Evolutionary conservation across 2,329 filamentous ascomycete genomes (phyloP).

Genomic region (Trichoderma arundinaceum): DNA sequence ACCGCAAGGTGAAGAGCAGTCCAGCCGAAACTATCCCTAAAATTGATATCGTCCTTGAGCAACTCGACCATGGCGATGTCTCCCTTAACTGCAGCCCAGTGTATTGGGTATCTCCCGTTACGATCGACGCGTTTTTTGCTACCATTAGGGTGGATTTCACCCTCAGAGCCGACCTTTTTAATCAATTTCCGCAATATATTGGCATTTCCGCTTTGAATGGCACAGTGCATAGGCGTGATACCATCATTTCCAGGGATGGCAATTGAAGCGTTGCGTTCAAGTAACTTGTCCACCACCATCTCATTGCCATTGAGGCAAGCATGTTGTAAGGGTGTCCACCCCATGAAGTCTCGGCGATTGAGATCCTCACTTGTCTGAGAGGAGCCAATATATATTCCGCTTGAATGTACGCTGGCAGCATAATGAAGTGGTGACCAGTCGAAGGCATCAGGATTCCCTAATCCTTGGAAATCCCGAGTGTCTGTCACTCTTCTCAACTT

Average conservation of each 20-base stretch:
- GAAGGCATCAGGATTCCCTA: not conserved
- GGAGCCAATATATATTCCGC: not conserved
- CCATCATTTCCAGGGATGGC: constrained; percentile 10
- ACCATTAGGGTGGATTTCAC: not conserved
- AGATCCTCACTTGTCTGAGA: not conserved
- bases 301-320: constrained; percentile 2
- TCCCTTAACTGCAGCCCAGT: constrained; percentile 21
- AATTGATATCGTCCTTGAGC: not conserved
- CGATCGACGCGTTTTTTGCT: not conserved
- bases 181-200: not conserved
- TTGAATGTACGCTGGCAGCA: not conserved
- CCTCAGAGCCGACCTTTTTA: not conserved
- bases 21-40: not conserved
- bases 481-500: too few species aligned
- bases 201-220: not conserved
- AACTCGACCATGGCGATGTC: not conserved
- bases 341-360: not conserved
- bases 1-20: constrained; percentile 4
- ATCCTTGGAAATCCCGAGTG: not conserved
- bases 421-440: constrained; percentile 28
- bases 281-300: not conserved
- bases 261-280: not conserved
- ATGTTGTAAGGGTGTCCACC: constrained; percentile 23
- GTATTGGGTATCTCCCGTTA: constrained; percentile 10
- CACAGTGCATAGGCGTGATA: constrained; percentile 18